phyloP scores from a whole-genome alignment of 1,139 yeast genomes.

The Taphrina communis region DNA sequence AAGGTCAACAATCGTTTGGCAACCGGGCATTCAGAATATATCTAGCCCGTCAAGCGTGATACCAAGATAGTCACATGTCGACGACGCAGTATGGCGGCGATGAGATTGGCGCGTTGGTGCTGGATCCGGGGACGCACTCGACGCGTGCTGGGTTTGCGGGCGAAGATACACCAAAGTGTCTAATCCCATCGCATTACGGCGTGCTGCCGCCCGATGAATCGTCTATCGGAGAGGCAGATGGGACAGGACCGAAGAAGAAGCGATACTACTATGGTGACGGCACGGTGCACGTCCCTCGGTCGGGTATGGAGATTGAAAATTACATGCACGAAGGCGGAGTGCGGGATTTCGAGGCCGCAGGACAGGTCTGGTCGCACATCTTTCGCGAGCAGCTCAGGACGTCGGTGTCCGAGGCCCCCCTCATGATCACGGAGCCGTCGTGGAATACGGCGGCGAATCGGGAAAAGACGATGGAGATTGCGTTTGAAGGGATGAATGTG shows the following conservation, averaged over 20 bases:
- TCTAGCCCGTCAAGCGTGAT: too few relatives aligned
- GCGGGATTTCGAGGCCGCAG: slow-evolving; percentile 57
- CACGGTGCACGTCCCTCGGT: slow-evolving; percentile 50
- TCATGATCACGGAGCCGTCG: slow-evolving; percentile 80
- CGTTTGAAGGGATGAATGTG: slow-evolving; percentile 73
- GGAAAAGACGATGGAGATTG: slow-evolving; percentile 71
- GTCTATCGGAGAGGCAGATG: too few relatives aligned
- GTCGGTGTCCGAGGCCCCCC: slow-evolving; percentile 71
- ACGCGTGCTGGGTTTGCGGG: slow-evolving; percentile 94
- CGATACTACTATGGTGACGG: slow-evolving; percentile 49
- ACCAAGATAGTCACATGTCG: background rate
- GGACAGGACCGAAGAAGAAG: slow-evolving; percentile 31
- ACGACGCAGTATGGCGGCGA: slow-evolving; percentile 43
- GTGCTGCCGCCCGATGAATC: background rate
- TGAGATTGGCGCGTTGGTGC: slow-evolving; percentile 68
- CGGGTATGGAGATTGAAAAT: slow-evolving; percentile 51
- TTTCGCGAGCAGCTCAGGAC: slow-evolving; percentile 57
- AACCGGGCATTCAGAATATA: too few relatives aligned
- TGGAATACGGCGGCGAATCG: slow-evolving; percentile 80
- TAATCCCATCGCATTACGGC: slow-evolving; percentile 64
- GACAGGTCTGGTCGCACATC: slow-evolving; percentile 53
- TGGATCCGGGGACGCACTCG: slow-evolving; percentile 85
- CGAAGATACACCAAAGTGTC: slow-evolving; percentile 82
- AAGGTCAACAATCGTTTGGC: too few relatives aligned
- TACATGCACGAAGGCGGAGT: slow-evolving; percentile 54